Base-by-base conservation (phyloP, 306 rosid genomes). In the Fragaria vesca region DNA sequence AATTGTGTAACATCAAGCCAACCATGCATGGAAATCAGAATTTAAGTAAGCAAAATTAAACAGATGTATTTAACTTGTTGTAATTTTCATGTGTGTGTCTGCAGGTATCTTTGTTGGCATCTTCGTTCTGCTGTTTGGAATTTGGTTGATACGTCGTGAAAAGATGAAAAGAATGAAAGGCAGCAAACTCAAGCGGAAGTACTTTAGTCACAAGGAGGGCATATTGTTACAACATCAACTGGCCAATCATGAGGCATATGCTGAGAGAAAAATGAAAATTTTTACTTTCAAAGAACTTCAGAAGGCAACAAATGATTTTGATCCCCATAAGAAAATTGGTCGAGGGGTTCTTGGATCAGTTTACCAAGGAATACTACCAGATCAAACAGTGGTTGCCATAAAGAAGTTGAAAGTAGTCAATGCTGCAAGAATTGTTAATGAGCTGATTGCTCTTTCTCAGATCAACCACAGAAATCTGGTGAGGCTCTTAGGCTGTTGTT, bases 401-500 rank as follows among this genome's bases (percentile, higher is more conserved):
- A 78, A 71, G 62, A 71, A 78, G 65, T 34, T 76, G 10, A 78
- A 78, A 71, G 6, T 61, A 3, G 16, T 60, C 28, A 21, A 60
- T 46, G 71, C 71, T 43, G 20, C 28, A n/a, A 50, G 71, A 60
- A 46, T 71, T 48, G 73, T 72, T 69, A 72, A 79, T 18, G 82
- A 79, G 55, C 66, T 79, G 32, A 17, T 72, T 18, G 4, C 52
- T 36, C 82, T 79, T 36, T 71, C 67, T 62, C 72, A 72, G 55
- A 71, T 62, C 45, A 72, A 79, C 72, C 82, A 79, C 46, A 60
- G 58, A 40, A 79, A 79, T 38, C 43, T 79, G 17, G 82, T 61
- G 28, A 61, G 54, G 36, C 76, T 78, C 11, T 7, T 78, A 1
- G 76, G 81, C 11, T 78, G 71, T 55, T 58, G 76, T 47, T 69